Evolutionary conservation across 2,329 filamentous ascomycete genomes (phyloP).

Genomic region (Plectosphaerella cucumerina): DNA sequence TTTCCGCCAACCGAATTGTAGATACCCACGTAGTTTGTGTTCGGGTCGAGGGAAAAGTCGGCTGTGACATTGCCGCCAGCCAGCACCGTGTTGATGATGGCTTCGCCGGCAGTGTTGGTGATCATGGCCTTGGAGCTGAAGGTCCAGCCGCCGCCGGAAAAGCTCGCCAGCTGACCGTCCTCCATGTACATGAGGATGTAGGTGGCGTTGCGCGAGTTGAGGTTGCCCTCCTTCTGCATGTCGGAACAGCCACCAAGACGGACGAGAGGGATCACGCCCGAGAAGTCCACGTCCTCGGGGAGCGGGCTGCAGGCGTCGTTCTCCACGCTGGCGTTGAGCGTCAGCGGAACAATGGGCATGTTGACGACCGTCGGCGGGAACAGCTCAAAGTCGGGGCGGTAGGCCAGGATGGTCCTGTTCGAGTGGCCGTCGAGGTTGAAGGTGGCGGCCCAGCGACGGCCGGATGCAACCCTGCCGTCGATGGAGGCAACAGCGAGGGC

Average conservation of each 20-base stretch:
- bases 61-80: slow-evolving; percentile 12
- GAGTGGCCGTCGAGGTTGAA: slow-evolving; percentile 15
- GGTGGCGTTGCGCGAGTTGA: slow-evolving; percentile 48
- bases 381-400: slow-evolving; percentile 13
- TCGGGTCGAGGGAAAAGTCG: slow-evolving; percentile 12
- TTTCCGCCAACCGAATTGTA: slow-evolving; percentile 21
- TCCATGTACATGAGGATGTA: slow-evolving; percentile 62
- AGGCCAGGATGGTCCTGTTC: slow-evolving; percentile 18
- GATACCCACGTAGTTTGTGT: slow-evolving; percentile 13
- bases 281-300: slow-evolving; percentile 30
- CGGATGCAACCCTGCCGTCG: slow-evolving; percentile 4
- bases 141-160: slow-evolving; percentile 6
- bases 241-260: slow-evolving; percentile 47
- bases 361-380: slow-evolving; percentile 11
- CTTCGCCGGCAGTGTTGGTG: slow-evolving; percentile 5
- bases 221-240: slow-evolving; percentile 46
- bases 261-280: slow-evolving; percentile 33
- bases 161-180: slow-evolving; percentile 21
- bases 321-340: slow-evolving; percentile 1
- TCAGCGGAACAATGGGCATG: not conserved
- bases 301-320: slow-evolving; percentile 21
- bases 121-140: not conserved
- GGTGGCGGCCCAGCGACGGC: slow-evolving; percentile 12
- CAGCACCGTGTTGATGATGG: slow-evolving; percentile 12
- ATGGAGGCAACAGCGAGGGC: slow-evolving; percentile 17